Conservation (phyloP, 2,329 filamentous ascomycete species). For the Helminthosporium solani region DNA sequence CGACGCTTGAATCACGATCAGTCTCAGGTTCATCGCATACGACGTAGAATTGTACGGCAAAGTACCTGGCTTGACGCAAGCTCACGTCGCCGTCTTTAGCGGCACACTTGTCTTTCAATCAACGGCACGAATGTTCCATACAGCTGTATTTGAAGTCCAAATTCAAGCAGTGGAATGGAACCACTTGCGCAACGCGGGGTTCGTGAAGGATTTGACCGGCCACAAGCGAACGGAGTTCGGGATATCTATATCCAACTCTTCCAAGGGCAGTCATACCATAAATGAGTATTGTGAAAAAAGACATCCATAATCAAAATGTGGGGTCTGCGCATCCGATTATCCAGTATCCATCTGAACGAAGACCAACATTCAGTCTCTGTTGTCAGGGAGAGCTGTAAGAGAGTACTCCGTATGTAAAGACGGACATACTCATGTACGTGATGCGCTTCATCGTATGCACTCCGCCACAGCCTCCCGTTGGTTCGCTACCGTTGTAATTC, state of each 20-base stretch:
- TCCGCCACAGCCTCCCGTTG: background rate
- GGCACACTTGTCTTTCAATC: background rate
- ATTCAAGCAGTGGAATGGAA: background rate
- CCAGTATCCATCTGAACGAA: background rate
- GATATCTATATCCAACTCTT: background rate
- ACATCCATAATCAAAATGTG: no score
- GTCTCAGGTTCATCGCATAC: no score
- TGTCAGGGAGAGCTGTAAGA: no score
- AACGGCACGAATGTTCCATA: background rate
- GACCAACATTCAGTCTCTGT: background rate
- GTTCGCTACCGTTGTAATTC: conserved; percentile 1
- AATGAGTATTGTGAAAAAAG: no score
- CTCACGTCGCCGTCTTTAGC: no score
- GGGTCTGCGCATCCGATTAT: no score
- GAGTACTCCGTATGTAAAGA: background rate
- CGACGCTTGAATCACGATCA: no score
- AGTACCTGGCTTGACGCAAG: no score
- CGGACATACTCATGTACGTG: background rate
- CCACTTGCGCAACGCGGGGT: background rate
- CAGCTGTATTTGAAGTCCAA: background rate
- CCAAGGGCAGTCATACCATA: background rate
- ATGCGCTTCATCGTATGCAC: background rate
- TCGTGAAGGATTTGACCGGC: background rate
- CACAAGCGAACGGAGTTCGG: background rate
- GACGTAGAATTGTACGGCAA: no score